phyloP scores from a whole-genome alignment of 192 early-diverging fungal genomes.

The Backusella australiensis region DNA sequence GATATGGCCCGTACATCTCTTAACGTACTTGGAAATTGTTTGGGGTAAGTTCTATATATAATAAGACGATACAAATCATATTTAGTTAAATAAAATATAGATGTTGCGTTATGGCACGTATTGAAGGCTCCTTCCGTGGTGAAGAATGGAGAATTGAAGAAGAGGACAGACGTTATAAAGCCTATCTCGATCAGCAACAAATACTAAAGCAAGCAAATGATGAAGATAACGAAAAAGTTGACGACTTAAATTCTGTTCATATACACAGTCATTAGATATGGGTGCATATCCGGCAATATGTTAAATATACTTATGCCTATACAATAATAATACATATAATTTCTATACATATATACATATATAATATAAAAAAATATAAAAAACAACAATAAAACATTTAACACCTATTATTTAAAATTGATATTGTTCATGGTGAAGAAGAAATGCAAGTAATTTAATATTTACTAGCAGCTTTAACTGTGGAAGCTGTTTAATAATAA shows the following conservation, averaged over 20 bases:
- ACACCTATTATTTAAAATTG: neutral
- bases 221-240: neutral
- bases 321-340: neutral
- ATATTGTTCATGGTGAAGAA: neutral
- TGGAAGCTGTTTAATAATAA: too few relatives aligned
- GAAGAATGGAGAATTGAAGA: slow-evolving; percentile 35
- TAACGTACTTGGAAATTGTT: slow-evolving; percentile 70
- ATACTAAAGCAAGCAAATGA: neutral
- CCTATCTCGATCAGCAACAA: neutral
- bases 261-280: neutral
- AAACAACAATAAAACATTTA: neutral
- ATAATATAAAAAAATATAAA: neutral
- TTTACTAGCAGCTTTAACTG: too few relatives aligned
- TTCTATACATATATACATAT: neutral
- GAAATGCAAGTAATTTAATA: too few relatives aligned
- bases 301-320: neutral
- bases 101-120: slow-evolving; percentile 57
- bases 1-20: slow-evolving; percentile 68
- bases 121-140: slow-evolving; percentile 66
- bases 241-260: neutral
- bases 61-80: neutral
- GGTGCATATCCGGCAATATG: neutral
- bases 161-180: slow-evolving; percentile 10
- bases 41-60: slow-evolving; percentile 36
- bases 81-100: neutral